A percentile compares a stretch with the other conserved stretches of the same genome.
phyloP scores from a whole-genome alignment of 257 asterid species.

The Solanum habrochaites region DNA sequence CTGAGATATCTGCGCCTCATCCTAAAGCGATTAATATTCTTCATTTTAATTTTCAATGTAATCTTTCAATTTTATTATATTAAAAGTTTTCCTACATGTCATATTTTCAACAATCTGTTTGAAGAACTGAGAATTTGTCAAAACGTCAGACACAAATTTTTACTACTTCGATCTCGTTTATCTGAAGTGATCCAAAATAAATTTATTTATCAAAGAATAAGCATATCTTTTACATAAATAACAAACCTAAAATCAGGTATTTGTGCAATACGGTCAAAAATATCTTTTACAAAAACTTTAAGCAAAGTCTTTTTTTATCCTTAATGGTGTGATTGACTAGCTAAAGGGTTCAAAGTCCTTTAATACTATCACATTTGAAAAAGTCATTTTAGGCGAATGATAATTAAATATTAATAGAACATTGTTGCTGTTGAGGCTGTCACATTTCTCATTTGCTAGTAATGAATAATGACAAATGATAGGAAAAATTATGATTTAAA shows the following conservation, averaged over 20 bases:
- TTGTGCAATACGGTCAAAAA: neutral
- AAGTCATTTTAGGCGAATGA: neutral
- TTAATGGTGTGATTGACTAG: neutral
- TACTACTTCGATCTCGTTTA: neutral
- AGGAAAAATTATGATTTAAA: neutral
- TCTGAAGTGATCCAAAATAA: neutral
- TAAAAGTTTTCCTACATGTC: too few species aligned
- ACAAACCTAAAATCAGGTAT: neutral
- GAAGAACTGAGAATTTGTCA: neutral
- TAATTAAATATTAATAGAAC: neutral
- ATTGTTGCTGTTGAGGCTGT: neutral
- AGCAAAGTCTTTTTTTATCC: neutral
- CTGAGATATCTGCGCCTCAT: too few species aligned
- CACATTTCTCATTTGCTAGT: neutral
- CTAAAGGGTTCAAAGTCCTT: neutral
- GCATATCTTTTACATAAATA: neutral
- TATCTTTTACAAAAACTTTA: neutral
- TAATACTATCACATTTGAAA: neutral
- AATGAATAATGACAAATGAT: neutral
- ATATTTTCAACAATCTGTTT: too few species aligned
- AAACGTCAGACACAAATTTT: too few species aligned
- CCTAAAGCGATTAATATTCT: too few species aligned
- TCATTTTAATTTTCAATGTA: too few species aligned
- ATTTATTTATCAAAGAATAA: neutral
- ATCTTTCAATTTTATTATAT: too few species aligned